phyloP scores from a whole-genome alignment of 2,329 filamentous ascomycete species.

The Tolypocladium endophyticum region DNA sequence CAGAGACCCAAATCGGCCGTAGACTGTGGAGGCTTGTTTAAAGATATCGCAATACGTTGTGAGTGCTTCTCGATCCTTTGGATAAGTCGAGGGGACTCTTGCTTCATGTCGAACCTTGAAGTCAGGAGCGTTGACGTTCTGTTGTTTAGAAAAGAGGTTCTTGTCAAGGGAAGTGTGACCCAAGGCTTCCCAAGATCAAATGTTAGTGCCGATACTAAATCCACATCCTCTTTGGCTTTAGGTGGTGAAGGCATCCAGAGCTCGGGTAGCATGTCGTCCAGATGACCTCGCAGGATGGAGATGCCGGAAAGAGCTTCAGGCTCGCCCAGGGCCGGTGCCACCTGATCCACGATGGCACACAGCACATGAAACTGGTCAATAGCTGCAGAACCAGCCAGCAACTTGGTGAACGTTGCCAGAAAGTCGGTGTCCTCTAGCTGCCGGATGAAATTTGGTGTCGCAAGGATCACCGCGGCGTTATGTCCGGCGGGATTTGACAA shows the following conservation, averaged over 20 bases:
- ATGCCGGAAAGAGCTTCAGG: slow-evolving; percentile 30
- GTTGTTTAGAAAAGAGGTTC: slow-evolving; percentile 68
- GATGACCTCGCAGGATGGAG: slow-evolving; percentile 37
- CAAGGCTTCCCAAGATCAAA: slow-evolving; percentile 26
- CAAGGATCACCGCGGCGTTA: slow-evolving; percentile 37
- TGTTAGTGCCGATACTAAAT: slow-evolving; percentile 29
- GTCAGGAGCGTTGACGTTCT: slow-evolving; percentile 46
- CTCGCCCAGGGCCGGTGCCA: slow-evolving; percentile 26
- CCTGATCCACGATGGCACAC: slow-evolving; percentile 44
- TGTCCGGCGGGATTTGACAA: slow-evolving; percentile 17
- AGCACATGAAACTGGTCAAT: slow-evolving; percentile 34
- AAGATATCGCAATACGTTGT: slow-evolving; percentile 24
- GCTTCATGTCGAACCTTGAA: slow-evolving; percentile 16
- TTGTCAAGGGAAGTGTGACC: slow-evolving; percentile 57
- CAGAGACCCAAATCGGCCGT: slow-evolving; percentile 16
- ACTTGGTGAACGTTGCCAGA: slow-evolving; percentile 29
- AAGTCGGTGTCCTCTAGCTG: slow-evolving; percentile 35
- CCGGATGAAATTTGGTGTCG: slow-evolving; percentile 35
- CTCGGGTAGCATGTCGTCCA: slow-evolving; percentile 30
- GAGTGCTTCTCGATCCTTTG: slow-evolving; percentile 23
- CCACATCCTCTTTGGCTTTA: slow-evolving; percentile 16
- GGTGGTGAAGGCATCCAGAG: slow-evolving; percentile 28
- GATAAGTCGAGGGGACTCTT: slow-evolving; percentile 9
- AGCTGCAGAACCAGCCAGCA: slow-evolving; percentile 32
- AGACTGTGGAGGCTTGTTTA: slow-evolving; percentile 9